Evolutionary conservation across 768 basidiomycete species (phyloP).

Genomic region (Amanita muscaria): DNA sequence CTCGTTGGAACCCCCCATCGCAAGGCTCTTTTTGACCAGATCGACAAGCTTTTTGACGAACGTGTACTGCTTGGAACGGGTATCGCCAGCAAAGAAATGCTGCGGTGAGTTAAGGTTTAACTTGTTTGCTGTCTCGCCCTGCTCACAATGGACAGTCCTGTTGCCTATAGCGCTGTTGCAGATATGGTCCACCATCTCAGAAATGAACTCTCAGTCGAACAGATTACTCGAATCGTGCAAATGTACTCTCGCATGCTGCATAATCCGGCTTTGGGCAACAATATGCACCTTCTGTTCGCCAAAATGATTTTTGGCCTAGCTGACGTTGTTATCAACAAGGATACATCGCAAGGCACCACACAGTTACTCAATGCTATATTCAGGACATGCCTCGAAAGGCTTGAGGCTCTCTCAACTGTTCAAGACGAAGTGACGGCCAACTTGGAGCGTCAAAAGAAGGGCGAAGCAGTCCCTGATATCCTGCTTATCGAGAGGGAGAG

Average conservation of each 20-base stretch:
- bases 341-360: constrained; percentile 57
- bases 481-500: constrained; percentile 77
- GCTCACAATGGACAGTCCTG: constrained; percentile 37
- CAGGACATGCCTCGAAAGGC: constrained; percentile 75
- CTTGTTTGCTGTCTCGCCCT: constrained; percentile 2
- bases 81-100: constrained; percentile 75
- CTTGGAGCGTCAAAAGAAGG: constrained; percentile 41
- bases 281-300: constrained; percentile 82
- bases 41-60: constrained; percentile 89
- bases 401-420: constrained; percentile 69
- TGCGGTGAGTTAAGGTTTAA: constrained; percentile 44
- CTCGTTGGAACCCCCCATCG: constrained; percentile 74
- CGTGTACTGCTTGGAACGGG: constrained; percentile 80
- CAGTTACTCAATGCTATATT: constrained; percentile 68
- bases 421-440: constrained; percentile 44
- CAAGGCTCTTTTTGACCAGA: constrained; percentile 66
- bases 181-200: constrained; percentile 92
- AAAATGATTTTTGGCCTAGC: constrained; percentile 89
- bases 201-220: constrained; percentile 65
- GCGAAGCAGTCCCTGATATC: constrained; percentile 38
- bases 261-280: constrained; percentile 71
- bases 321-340: constrained; percentile 74
- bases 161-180: constrained; percentile 81
- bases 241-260: constrained; percentile 86
- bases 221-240: constrained; percentile 70